Evolutionary conservation across 495 filamentous ascomycete species (phyloP).

Genomic region (Neurospora tetraspora): DNA sequence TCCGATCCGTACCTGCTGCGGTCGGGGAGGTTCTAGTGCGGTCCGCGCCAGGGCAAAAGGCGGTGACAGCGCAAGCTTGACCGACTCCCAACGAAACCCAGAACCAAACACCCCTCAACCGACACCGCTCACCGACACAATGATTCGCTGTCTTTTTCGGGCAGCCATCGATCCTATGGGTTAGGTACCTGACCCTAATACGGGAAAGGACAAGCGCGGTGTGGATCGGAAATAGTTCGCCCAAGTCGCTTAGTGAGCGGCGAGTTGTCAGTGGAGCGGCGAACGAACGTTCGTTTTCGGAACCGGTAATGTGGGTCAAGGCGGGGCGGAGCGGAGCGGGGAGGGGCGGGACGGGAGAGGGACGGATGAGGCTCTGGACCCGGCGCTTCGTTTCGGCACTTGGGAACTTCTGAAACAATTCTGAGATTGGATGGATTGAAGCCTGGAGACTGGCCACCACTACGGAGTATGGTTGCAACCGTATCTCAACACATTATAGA

Average conservation of each 20-base stretch:
- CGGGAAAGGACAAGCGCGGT: not conserved
- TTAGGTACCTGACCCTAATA: not conserved
- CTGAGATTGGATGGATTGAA: not conserved
- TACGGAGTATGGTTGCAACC: not conserved
- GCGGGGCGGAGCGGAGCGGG: not conserved
- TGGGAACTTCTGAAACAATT: not conserved
- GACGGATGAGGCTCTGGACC: not conserved
- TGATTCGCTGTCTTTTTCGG: not conserved
- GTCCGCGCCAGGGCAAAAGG: not conserved
- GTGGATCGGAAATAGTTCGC: not conserved
- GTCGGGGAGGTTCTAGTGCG: not conserved
- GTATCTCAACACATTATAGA: not conserved
- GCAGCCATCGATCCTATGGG: not conserved
- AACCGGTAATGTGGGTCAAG: not conserved
- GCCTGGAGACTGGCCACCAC: not conserved
- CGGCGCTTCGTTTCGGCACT: not conserved
- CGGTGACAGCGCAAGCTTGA: not conserved
- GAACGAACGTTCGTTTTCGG: not conserved
- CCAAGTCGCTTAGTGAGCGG: too few species aligned
- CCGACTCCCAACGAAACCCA: not conserved
- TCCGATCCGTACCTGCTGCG: not conserved
- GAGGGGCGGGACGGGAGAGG: not conserved
- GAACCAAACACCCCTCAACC: not conserved
- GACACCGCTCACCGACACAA: not conserved
- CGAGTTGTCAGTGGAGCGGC: not conserved